Conservation (phyloP, 352 stramenopile genomes). For the Pythium rishiriense region DNA sequence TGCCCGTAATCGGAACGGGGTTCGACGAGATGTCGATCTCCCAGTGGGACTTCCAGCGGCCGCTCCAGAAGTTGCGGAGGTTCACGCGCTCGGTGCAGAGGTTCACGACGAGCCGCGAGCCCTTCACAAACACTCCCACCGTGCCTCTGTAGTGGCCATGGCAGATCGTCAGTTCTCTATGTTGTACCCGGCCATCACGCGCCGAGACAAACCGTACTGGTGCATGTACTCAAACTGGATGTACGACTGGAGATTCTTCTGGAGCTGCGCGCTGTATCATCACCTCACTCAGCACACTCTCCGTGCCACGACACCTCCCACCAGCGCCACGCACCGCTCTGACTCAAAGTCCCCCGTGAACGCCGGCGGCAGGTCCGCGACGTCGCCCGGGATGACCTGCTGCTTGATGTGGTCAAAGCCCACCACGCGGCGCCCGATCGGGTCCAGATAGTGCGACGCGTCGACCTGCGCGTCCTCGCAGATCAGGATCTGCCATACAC, state of each 20-base stretch:
- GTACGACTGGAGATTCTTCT: slow-evolving; percentile 80
- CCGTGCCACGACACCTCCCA: neutral
- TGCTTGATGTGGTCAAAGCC: slow-evolving; percentile 89
- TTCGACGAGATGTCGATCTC: slow-evolving; percentile 62
- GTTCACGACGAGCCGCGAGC: slow-evolving; percentile 66
- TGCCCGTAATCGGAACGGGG: slow-evolving; percentile 50
- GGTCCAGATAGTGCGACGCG: slow-evolving; percentile 81
- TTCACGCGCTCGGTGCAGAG: slow-evolving; percentile 87
- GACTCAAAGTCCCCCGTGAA: slow-evolving; percentile 58
- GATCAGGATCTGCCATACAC: slow-evolving; percentile 59
- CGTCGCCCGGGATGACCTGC: slow-evolving; percentile 50
- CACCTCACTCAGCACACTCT: neutral
- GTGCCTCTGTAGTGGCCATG: slow-evolving; percentile 47
- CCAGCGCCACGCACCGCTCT: slow-evolving; percentile 43
- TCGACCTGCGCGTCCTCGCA: slow-evolving; percentile 84
- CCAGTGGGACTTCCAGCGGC: slow-evolving; percentile 83
- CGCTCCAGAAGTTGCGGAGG: slow-evolving; percentile 89
- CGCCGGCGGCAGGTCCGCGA: slow-evolving; percentile 41
- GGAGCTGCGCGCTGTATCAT: slow-evolving; percentile 37
- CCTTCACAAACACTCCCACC: slow-evolving; percentile 75
- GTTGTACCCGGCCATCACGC: neutral
- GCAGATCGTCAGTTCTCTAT: neutral
- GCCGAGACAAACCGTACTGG: slow-evolving; percentile 30
- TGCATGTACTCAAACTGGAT: slow-evolving; percentile 87
- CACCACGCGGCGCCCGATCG: slow-evolving; percentile 69